phyloP scores from a whole-genome alignment of 768 basidiomycete genomes.

The Roridomyces roridus region DNA sequence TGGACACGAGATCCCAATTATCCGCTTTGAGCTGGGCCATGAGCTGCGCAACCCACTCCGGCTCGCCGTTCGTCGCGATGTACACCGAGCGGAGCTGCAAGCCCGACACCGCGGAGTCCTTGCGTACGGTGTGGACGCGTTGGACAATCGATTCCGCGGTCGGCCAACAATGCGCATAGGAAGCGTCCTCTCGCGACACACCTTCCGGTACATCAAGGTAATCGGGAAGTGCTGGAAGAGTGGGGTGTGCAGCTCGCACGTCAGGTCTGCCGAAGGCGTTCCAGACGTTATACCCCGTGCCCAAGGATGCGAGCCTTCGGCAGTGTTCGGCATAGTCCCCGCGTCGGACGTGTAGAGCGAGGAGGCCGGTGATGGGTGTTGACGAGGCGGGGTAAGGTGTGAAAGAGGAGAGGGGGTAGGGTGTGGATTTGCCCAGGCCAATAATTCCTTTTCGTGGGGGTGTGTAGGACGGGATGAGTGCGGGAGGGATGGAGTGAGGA shows the following conservation, averaged over 20 bases:
- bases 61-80: no score
- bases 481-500: neutral
- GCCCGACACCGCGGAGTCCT: no score
- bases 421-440: neutral
- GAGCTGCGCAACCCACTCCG: neutral
- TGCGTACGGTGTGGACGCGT: no score
- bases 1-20: neutral
- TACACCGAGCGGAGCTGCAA: neutral
- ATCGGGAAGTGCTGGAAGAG: neutral
- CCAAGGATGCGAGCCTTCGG: slow-evolving; percentile 7
- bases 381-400: slow-evolving; percentile 1
- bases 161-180: neutral
- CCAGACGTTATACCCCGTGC: slow-evolving; percentile 12
- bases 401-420: slow-evolving; percentile 15
- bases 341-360: no score
- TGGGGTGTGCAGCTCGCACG: no score
- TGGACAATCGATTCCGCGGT: neutral
- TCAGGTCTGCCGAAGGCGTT: slow-evolving; percentile 9
- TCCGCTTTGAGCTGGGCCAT: neutral
- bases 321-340: slow-evolving; percentile 18
- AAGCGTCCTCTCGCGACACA: neutral
- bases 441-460: neutral
- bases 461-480: neutral
- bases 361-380: slow-evolving; percentile 14
- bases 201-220: neutral